Conservation (phyloP, 345 rosid species). For the Eucalyptus shirleyi region DNA sequence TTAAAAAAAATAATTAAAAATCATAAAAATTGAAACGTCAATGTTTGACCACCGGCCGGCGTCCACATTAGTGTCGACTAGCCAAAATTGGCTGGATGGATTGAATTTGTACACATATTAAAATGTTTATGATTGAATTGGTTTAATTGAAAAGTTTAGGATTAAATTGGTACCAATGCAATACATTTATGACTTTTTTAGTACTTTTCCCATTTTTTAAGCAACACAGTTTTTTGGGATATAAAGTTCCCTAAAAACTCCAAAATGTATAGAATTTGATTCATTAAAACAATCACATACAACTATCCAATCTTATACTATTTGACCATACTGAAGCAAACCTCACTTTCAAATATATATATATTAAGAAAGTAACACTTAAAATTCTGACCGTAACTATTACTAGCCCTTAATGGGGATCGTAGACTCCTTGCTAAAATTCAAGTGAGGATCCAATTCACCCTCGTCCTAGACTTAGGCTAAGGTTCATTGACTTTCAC, state of each 20-base stretch:
- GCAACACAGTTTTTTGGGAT: not conserved
- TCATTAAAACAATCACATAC: not conserved
- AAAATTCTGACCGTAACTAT: not conserved
- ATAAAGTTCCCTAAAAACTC: not conserved
- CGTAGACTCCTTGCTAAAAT: not conserved
- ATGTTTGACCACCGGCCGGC: accelerated
- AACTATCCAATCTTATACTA: not conserved
- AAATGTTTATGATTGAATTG: too few relatives aligned
- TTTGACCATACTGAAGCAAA: not conserved
- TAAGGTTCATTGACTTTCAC: not conserved
- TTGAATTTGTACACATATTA: accelerated
- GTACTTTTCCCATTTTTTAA: not conserved
- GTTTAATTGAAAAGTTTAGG: too few relatives aligned
- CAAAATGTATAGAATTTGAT: not conserved
- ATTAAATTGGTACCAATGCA: accelerated
- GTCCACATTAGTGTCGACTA: accelerated
- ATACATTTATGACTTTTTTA: too few relatives aligned
- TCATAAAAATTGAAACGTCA: too few relatives aligned
- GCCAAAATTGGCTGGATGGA: too few relatives aligned
- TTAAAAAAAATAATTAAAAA: too few relatives aligned
- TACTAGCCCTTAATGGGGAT: not conserved
- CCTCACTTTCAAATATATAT: not conserved
- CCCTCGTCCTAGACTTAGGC: not conserved
- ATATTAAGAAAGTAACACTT: not conserved
- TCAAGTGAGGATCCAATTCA: not conserved